Evolutionary conservation across 805 yeast species (phyloP).

Genomic region (Metschnikowia similis): DNA sequence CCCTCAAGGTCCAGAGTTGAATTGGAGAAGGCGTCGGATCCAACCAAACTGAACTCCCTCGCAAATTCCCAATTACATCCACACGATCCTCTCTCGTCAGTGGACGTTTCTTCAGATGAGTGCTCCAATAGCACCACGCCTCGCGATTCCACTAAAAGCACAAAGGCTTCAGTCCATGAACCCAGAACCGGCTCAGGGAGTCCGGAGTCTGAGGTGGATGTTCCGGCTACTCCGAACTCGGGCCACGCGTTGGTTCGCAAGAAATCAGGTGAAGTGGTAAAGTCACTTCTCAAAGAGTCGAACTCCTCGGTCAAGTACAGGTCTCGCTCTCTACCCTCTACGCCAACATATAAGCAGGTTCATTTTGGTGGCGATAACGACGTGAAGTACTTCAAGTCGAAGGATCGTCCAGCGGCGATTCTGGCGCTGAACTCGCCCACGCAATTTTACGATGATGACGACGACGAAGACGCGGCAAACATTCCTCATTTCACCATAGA

Average conservation of each 20-base stretch:
- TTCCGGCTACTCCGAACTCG: constrained; percentile 1
- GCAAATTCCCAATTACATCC: constrained; percentile 16
- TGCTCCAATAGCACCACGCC: background rate
- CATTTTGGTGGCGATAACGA: constrained; percentile 71
- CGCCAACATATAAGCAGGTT: constrained; percentile 66
- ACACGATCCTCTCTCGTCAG: constrained; percentile 1
- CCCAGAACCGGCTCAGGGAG: background rate
- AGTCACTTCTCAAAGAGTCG: constrained; percentile 61
- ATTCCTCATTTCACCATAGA: constrained; percentile 14
- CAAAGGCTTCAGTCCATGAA: background rate
- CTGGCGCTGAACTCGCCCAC: constrained; percentile 63
- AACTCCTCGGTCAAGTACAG: constrained; percentile 21
- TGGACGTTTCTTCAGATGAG: constrained; percentile 1
- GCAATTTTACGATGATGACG: constrained; percentile 17
- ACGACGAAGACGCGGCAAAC: constrained; percentile 12
- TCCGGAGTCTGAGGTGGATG: background rate
- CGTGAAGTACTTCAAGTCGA: constrained; percentile 66
- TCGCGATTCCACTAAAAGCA: background rate
- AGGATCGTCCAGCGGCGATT: constrained; percentile 75
- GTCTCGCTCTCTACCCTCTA: constrained; percentile 37
- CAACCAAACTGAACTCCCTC: constrained; percentile 26
- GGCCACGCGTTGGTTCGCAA: constrained; percentile 53
- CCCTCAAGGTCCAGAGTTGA: constrained; percentile 33
- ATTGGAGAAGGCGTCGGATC: constrained; percentile 26
- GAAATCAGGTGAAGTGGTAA: constrained; percentile 59